Percentiles rank a stretch among this genome's conserved stretches.
phyloP scores from a whole-genome alignment of 176 grass and related monocot genomes.

The Cenchrus americanus region DNA sequence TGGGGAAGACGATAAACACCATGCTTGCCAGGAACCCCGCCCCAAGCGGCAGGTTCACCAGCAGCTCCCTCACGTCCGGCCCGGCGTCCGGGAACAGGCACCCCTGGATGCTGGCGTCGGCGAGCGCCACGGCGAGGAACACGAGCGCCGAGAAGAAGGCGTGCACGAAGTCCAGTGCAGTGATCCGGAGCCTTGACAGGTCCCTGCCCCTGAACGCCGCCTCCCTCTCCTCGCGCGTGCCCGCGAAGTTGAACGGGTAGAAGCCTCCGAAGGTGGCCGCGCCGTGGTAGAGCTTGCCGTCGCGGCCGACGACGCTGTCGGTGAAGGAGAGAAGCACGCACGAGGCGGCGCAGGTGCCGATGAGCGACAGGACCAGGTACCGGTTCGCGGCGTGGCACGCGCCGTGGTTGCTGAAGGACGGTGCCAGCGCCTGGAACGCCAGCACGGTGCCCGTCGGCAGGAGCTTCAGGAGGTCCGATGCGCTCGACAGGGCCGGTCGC shows the following conservation, averaged over 20 bases:
- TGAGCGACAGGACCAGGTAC: conserved; percentile 40
- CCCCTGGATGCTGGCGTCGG: conserved; percentile 46
- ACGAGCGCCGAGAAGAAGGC: conserved; percentile 56
- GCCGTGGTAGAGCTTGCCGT: conserved; percentile 77
- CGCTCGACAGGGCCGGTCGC: conserved; percentile 20
- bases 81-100: conserved; percentile 63
- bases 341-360: conserved; percentile 42
- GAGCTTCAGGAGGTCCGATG: conserved; percentile 62
- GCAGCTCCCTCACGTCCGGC: conserved; percentile 46
- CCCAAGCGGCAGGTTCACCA: conserved; percentile 67
- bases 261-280: conserved; percentile 53
- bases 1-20: conserved; percentile 67
- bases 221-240: not conserved
- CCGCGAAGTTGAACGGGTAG: conserved; percentile 49
- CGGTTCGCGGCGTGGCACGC: conserved; percentile 46
- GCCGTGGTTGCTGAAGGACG: conserved; percentile 75
- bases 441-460: conserved; percentile 64
- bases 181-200: conserved; percentile 42
- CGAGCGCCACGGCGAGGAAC: conserved; percentile 60
- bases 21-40: conserved; percentile 50
- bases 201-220: conserved; percentile 30
- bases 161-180: conserved; percentile 55
- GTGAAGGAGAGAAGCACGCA: conserved; percentile 70
- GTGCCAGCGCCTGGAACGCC: conserved; percentile 66
- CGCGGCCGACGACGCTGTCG: conserved; percentile 58